Evolutionary conservation across 768 basidiomycete genomes (phyloP), one percentile per base, ranked within the genome.

Genomic region (Naganishia randhawae): DNA sequence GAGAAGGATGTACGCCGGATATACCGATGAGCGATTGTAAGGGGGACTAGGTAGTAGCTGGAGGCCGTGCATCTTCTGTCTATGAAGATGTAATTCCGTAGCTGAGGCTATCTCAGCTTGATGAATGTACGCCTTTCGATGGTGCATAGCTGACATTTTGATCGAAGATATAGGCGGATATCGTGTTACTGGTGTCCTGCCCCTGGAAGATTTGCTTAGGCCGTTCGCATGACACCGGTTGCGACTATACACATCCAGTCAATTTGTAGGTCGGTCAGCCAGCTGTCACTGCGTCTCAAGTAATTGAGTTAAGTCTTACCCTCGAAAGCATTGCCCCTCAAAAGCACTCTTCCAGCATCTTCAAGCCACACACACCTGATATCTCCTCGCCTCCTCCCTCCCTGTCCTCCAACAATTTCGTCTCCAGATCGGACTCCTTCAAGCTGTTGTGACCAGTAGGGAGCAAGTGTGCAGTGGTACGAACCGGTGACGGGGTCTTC

Each of bases 401-500:
- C 69, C 25, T 70, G 69, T 1, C 55, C 61, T 6, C 65, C 69
- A 27, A 52, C 22, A n/a, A 70, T 35, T 42, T 65, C 69, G 6
- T 32, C 39, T 10, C 68, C 61, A n/a, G 54, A 11, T 42, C 63
- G 13, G 10, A 55, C 35, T 11, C 51, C 61, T 61, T 61, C 57
- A 17, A 66, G 57, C 19, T 65, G 45, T 14, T 52, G 16, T 22
- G 69, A 42, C 32, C 62, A 70, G 8, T 66, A 50, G 19, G 63
- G 63, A 14, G 65, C 69, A 1, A 70, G 65, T 11, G 39, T n/a
- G 51, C 65, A 66, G 61, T 70, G 69, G 22, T 66, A 68, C 50
- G 55, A 57, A 27, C 69, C 69, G 6, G 69, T 70, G 10, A 70
- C 65, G 17, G 69, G 69, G 35, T 70, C 69, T 53, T 70, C 69